Conservation (phyloP, 352 stramenopile genomes). For the Phytophthora lateralis region DNA sequence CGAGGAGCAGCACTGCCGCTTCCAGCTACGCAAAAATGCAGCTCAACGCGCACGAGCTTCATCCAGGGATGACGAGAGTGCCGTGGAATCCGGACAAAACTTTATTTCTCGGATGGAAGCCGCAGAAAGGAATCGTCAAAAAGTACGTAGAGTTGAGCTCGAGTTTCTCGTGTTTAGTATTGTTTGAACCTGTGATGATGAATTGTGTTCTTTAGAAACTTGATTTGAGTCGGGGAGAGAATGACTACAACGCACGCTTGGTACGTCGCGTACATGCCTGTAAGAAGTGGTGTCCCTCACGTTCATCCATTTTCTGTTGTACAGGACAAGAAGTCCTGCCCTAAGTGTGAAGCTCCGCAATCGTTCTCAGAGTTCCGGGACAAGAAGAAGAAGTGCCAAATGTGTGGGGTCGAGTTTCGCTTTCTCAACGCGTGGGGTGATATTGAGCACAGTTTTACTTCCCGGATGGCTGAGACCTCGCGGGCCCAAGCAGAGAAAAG, state of each 20-base stretch:
- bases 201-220: slow-evolving; percentile 52
- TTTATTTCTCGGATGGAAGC: slow-evolving; percentile 85
- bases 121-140: slow-evolving; percentile 76
- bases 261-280: slow-evolving; percentile 22
- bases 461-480: slow-evolving; percentile 55
- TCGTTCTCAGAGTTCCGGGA: slow-evolving; percentile 86
- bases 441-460: slow-evolving; percentile 65
- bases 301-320: neutral
- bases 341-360: slow-evolving; percentile 66
- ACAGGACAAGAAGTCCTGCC: slow-evolving; percentile 84
- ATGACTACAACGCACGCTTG: slow-evolving; percentile 71
- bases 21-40: slow-evolving; percentile 43
- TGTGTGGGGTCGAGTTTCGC: slow-evolving; percentile 77
- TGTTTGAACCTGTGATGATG: neutral
- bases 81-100: slow-evolving; percentile 26
- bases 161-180: slow-evolving; percentile 4
- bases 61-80: slow-evolving; percentile 37
- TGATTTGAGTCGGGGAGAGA: slow-evolving; percentile 71
- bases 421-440: slow-evolving; percentile 79
- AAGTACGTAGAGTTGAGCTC: slow-evolving; percentile 46
- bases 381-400: slow-evolving; percentile 88
- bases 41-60: slow-evolving; percentile 20
- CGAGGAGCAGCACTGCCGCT: slow-evolving; percentile 76
- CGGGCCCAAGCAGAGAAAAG: slow-evolving; percentile 49
- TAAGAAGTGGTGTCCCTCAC: neutral